A percentile compares a stretch with the other conserved stretches of the same genome.
These are phyloP conservation scores for Secale cereale DNA, from an alignment of 176 grass and related monocot species.

Conservation along the genomic window DNA sequence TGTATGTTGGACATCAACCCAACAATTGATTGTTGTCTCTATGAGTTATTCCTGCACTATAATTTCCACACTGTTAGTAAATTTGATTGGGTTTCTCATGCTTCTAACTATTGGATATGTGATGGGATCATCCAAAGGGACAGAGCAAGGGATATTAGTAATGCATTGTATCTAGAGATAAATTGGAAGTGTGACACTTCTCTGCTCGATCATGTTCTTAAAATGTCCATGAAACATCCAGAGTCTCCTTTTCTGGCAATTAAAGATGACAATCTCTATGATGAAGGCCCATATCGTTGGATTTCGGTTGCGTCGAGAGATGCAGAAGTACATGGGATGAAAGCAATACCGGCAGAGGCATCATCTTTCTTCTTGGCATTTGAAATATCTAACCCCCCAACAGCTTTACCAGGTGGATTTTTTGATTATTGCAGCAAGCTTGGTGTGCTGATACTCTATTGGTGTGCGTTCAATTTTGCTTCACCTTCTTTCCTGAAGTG, in stretches of 20 bases:
- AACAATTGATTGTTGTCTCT: too few species aligned
- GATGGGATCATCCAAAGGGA: too few species aligned
- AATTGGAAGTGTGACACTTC: background rate
- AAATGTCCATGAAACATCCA: background rate
- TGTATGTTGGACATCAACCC: background rate
- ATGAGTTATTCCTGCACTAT: too few species aligned
- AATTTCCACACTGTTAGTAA: too few species aligned
- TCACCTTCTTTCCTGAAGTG: background rate
- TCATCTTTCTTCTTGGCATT: background rate
- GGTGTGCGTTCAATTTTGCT: background rate
- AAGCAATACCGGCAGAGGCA: background rate
- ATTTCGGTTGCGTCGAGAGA: background rate
- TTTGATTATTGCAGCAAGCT: background rate
- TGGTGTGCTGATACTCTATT: background rate
- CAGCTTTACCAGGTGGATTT: background rate
- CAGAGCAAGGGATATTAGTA: too few species aligned
- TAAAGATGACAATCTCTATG: background rate
- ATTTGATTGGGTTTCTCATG: too few species aligned
- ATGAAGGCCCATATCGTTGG: background rate
- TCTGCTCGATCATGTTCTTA: rapidly evolving
- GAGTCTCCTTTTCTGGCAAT: background rate
- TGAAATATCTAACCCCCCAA: rapidly evolving
- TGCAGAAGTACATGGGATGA: background rate
- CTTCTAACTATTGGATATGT: too few species aligned
- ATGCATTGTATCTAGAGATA: too few species aligned